phyloP scores from a whole-genome alignment of 208 protist species.

The Crithidia fasciculata region DNA sequence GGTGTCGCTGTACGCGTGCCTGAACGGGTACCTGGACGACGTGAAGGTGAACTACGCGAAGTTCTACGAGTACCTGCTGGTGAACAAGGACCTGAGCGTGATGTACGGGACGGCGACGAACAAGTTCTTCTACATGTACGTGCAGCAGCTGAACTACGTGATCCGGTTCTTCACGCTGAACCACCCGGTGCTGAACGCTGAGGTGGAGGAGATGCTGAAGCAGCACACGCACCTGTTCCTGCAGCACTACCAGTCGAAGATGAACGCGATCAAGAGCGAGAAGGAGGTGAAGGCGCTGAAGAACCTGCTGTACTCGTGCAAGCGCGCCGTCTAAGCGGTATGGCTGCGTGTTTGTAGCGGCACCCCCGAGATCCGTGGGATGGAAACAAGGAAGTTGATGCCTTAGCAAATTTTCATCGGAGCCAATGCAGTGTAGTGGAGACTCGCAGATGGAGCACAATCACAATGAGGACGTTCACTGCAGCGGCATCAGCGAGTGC shows the following conservation, averaged over 20 bases:
- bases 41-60: slow-evolving; percentile 89
- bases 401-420: no score
- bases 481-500: no score
- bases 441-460: no score
- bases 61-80: slow-evolving; percentile 90
- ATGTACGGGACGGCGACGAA: slow-evolving; percentile 86
- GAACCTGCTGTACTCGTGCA: slow-evolving; percentile 90
- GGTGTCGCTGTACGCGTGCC: slow-evolving; percentile 84
- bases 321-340: slow-evolving; percentile 77
- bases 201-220: slow-evolving; percentile 86
- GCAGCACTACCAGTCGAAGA: slow-evolving; percentile 89
- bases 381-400: no score
- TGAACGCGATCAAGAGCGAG: slow-evolving; percentile 89
- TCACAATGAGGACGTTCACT: no score
- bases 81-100: slow-evolving; percentile 86
- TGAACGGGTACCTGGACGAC: slow-evolving; percentile 87
- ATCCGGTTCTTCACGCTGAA: slow-evolving; percentile 87
- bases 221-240: slow-evolving; percentile 86
- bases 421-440: no score
- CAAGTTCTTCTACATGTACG: slow-evolving; percentile 92
- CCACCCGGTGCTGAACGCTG: slow-evolving; percentile 70
- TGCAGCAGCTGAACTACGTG: slow-evolving; percentile 82
- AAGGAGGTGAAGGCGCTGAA: slow-evolving; percentile 89
- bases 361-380: no score
- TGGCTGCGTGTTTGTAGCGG: neutral